Conservation (phyloP, 1,139 yeast species). For the Kodamaea alishanica region DNA sequence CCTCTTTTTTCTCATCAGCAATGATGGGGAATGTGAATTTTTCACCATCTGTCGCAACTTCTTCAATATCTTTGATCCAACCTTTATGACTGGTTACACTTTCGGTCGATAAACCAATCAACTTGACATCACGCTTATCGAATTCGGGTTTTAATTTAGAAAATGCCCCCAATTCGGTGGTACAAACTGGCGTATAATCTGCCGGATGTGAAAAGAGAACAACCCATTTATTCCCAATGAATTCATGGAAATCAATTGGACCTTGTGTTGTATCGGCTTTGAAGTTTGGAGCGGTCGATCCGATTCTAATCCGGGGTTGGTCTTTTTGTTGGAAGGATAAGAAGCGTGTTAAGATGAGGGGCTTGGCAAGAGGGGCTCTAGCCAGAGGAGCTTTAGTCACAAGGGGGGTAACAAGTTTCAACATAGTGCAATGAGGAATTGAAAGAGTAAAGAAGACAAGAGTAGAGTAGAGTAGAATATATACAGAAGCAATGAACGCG, state of each 20-base stretch:
- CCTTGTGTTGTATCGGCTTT: conserved; percentile 71
- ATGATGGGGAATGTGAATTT: conserved; percentile 71
- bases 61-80: conserved; percentile 84
- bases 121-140: conserved; percentile 68
- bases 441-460: no score
- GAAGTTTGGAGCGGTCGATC: conserved; percentile 80
- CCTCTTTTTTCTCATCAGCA: conserved; percentile 70
- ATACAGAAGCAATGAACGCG: no score
- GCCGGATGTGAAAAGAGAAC: conserved; percentile 84
- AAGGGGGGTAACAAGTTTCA: no score
- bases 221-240: conserved; percentile 72
- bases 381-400: neutral
- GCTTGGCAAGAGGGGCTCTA: conserved; percentile 7
- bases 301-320: conserved; percentile 66
- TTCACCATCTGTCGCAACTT: conserved; percentile 54
- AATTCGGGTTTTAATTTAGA: conserved; percentile 82
- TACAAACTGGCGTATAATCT: conserved; percentile 86
- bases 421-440: no score
- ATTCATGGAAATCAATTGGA: conserved; percentile 71
- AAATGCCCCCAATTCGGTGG: conserved; percentile 86
- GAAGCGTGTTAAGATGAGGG: conserved; percentile 22
- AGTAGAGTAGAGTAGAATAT: no score
- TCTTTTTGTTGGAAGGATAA: conserved; percentile 53
- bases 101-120: conserved; percentile 78
- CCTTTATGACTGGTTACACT: conserved; percentile 64